Percentiles rank a stretch among this genome's conserved stretches.
These are phyloP conservation scores for Nannochloris sp. DNA, from an alignment of 139 green algal genomes.

Conservation along the genomic window DNA sequence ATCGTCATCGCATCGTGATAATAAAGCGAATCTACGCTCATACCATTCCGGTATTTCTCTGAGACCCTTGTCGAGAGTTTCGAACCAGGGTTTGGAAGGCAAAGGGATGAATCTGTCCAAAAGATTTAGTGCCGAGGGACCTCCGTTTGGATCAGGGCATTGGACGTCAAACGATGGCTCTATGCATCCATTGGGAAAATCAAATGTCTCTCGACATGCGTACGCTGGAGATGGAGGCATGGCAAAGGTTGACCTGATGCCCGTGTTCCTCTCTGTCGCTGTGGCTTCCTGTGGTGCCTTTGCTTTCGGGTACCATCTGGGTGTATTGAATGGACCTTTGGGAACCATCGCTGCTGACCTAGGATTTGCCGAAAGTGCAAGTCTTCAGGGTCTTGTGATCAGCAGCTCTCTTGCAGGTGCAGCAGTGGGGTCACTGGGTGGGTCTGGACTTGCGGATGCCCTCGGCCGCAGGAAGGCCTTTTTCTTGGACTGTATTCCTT, in stretches of 20 bases:
- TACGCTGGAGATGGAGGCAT: neutral
- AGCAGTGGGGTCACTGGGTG: slow-evolving; percentile 55
- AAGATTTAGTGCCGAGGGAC: no score
- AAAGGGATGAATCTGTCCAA: no score
- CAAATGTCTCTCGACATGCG: no score
- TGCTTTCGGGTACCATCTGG: slow-evolving; percentile 78
- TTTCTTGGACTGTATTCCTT: slow-evolving; percentile 51
- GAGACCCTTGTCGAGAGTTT: no score
- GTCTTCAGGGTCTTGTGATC: slow-evolving; percentile 71
- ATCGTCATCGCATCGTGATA: no score
- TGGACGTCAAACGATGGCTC: no score
- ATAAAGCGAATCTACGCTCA: no score
- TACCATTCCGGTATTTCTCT: no score
- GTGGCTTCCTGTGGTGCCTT: slow-evolving; percentile 65
- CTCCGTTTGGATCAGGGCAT: no score
- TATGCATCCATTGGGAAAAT: no score
- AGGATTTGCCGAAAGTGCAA: slow-evolving; percentile 59
- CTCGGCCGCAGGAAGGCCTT: slow-evolving; percentile 61
- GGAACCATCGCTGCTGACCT: slow-evolving; percentile 66
- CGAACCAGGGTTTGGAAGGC: no score
- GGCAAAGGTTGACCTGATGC: neutral
- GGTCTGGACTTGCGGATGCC: slow-evolving; percentile 58
- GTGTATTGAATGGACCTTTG: slow-evolving; percentile 82
- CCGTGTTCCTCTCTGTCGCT: slow-evolving; percentile 21
- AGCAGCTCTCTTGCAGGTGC: slow-evolving; percentile 69